A percentile compares a stretch with the other conserved stretches of the same genome.
phyloP scores from a whole-genome alignment of 2,329 filamentous ascomycete genomes.

The Sclerotinia glacialis region DNA sequence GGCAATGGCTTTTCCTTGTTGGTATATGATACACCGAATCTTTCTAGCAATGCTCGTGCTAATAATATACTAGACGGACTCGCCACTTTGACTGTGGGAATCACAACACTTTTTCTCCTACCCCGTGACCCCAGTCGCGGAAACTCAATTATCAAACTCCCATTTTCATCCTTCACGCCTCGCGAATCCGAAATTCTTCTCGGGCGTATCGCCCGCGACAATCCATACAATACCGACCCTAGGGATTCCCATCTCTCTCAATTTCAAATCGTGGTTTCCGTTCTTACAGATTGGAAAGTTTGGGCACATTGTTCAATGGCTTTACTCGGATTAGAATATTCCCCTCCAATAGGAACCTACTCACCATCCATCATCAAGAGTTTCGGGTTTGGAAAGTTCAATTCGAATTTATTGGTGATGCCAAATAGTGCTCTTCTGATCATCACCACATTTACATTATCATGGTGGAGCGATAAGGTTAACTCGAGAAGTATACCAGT shows the following conservation, averaged over 20 bases:
- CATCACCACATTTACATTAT: constrained; percentile 31
- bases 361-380: constrained; percentile 26
- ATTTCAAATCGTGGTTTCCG: constrained; percentile 15
- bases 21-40: background rate
- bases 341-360: constrained; percentile 17
- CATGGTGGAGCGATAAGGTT: constrained; percentile 19
- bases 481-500: constrained; percentile 21
- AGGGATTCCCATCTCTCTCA: constrained; percentile 20
- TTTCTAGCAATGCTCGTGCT: constrained; percentile 28
- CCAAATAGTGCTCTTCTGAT: constrained; percentile 44
- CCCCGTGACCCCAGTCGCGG: constrained; percentile 20
- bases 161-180: constrained; percentile 11
- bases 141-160: constrained; percentile 14
- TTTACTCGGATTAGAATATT: constrained; percentile 17
- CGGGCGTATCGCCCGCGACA: constrained; percentile 15
- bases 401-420: constrained; percentile 47
- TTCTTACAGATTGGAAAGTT: constrained; percentile 21
- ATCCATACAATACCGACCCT: constrained; percentile 20
- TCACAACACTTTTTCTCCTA: constrained; percentile 14
- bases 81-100: constrained; percentile 27
- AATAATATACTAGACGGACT: constrained; percentile 21
- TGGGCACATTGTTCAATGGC: constrained; percentile 22
- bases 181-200: constrained; percentile 17
- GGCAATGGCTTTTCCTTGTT: constrained; percentile 53
- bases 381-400: constrained; percentile 41